These are phyloP conservation scores for Agrocybe chaxingu DNA, from an alignment of 768 basidiomycete genomes.

Conservation along the genomic window DNA sequence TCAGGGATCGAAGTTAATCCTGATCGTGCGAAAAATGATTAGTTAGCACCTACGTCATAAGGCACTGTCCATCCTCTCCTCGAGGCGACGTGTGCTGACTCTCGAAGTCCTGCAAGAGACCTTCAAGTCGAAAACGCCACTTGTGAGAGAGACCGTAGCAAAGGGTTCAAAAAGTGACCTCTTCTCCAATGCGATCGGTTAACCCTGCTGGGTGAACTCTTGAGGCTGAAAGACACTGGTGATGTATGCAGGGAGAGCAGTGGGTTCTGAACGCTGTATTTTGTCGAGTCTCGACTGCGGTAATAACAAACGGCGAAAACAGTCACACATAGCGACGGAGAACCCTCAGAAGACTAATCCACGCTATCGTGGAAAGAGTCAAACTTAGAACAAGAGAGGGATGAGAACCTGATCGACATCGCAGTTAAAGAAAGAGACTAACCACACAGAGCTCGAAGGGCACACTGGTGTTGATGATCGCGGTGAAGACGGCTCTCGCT, in stretches of 20 bases:
- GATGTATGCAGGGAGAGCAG: neutral
- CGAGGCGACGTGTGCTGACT: no score
- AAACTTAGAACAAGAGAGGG: conserved; percentile 9
- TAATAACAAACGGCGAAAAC: neutral
- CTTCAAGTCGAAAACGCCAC: no score
- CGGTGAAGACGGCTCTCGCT: conserved; percentile 17
- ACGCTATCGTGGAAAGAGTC: conserved; percentile 15
- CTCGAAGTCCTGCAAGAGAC: no score
- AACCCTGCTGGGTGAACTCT: no score
- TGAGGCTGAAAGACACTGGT: no score
- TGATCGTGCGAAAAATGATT: no score
- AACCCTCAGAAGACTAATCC: conserved; percentile 1
- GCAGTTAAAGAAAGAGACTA: conserved; percentile 3
- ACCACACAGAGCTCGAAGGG: conserved; percentile 24
- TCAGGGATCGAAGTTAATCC: no score
- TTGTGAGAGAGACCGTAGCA: no score
- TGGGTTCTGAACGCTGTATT: conserved; percentile 10
- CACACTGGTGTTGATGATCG: conserved; percentile 21
- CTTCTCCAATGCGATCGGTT: no score
- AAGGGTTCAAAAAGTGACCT: no score
- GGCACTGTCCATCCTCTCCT: no score
- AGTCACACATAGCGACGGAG: neutral
- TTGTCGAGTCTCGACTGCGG: conserved; percentile 11
- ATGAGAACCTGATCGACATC: neutral
- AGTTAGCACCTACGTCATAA: no score